Evolutionary conservation across 371 early-diverging fungal genomes (phyloP), one percentile per base, ranked within the genome.

Genomic region (Mucor saturninus): DNA sequence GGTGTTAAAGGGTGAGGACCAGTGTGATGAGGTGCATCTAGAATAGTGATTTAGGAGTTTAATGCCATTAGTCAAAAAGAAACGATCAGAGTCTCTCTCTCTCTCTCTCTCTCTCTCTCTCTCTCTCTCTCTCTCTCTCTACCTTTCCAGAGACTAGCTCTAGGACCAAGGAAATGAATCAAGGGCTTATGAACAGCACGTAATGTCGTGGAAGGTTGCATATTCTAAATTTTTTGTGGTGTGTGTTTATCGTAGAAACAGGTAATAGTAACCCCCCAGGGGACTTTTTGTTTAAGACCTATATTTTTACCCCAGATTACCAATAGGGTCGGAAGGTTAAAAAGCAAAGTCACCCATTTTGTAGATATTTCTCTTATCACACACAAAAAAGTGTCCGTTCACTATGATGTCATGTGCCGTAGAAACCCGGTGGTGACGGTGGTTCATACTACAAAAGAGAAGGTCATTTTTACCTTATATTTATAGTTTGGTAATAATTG

Each of bases 1-100:
- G 83, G 83, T 29, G 80, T 77, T 65, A 82, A 52, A 42, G 78
- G 76, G 50, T 82, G 83, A 61, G 77, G 77, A 35, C 83, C 83
- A 35, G 32, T 55, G 40, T 75, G 77, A 52, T 73, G 76, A 52
- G 74, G 57, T 28, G 71, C 66, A 46, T 76, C 81, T 80, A 42
- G 21, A 21, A 21, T 21, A 21, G 21, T 21, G 21, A 21, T 21
- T 21, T 21, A 21, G 21, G 21, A 21, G 21, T 21, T 21, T 21
- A 21, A 21, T 21, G 21, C 21, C 21, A 21, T 21, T 21, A 21
- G 21, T 21, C 8, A 37, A 8, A 13, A 31, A 56, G 1, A 21
- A 21, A 21, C 21, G 21, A 11, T 39, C 32, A 35, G n/a, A 10
- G 54, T 13, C 3, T 15, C 28, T 37, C 45, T n/a, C n/a, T 40